phyloP scores from a whole-genome alignment of 2,329 filamentous ascomycete genomes.

The Drechslerella dactyloides region DNA sequence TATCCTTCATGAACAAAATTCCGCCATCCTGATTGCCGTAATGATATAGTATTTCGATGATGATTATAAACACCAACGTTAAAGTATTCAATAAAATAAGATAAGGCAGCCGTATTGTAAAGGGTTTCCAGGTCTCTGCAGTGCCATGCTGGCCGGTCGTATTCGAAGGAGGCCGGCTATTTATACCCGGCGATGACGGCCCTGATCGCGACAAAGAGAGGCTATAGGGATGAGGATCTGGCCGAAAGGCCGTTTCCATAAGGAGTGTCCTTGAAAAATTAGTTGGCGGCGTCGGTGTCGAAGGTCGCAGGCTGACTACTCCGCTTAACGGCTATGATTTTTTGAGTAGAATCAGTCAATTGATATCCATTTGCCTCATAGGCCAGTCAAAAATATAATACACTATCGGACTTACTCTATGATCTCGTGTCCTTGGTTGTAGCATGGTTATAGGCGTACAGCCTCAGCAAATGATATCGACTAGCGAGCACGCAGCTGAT shows the following conservation, averaged over 20 bases:
- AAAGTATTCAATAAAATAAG: slow-evolving; percentile 64
- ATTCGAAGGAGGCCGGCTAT: slow-evolving; percentile 11
- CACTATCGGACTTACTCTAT: too few species aligned
- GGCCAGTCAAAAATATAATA: too few species aligned
- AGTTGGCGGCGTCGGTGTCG: slow-evolving; percentile 31
- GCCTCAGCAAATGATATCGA: too few species aligned
- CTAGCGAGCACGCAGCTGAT: too few species aligned
- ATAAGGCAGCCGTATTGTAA: slow-evolving; percentile 70
- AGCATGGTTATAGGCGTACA: too few species aligned
- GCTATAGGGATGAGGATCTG: slow-evolving; percentile 19
- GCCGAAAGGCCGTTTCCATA: slow-evolving; percentile 28
- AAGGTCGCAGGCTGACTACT: slow-evolving; percentile 20
- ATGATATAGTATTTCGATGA: slow-evolving; percentile 66
- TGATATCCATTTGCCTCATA: too few species aligned
- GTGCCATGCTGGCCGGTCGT: slow-evolving; percentile 27
- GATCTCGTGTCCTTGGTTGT: too few species aligned
- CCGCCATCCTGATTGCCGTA: slow-evolving; percentile 40
- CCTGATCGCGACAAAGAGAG: slow-evolving; percentile 27
- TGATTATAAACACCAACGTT: slow-evolving; percentile 63
- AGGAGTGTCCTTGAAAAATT: slow-evolving; percentile 27
- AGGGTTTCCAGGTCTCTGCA: slow-evolving; percentile 65
- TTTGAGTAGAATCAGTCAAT: too few species aligned
- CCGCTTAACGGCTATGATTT: slow-evolving; percentile 24
- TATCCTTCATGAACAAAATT: slow-evolving; percentile 25
- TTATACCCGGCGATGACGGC: slow-evolving; percentile 18